Base-by-base conservation (phyloP, 768 basidiomycete genomes). In the Suillus bovinus region DNA sequence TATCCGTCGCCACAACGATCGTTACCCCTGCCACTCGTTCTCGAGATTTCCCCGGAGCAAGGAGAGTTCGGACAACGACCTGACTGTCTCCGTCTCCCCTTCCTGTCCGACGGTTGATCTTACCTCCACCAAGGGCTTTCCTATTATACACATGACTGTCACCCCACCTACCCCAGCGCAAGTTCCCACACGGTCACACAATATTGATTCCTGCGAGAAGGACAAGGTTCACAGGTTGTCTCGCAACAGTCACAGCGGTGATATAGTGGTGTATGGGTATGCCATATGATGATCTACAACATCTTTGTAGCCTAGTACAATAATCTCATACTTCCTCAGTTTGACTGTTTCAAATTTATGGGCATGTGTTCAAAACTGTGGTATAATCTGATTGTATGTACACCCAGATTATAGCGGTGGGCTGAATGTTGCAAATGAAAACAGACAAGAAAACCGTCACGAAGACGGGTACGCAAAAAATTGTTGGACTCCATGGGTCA, bases 391-490 rank as follows among this genome's bases (percentile, higher is more conserved):
- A 11, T 50, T 9, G 3, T 14, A 46, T 14, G n/a, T n/a, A n/a
- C n/a, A 46, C 44, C 13, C 44, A 46, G 22, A 46, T 11, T 13
- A 47, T 24, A 7, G 22, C 7, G 7, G 14, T 52, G 11, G 5
- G 11, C 17, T 9, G 56, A 58, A 53, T n/a, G 1, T 7, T 4
- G 33, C 11, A 33, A 11, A 27, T 50, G 17, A 17, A 36, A 55
- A 24, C 24, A 20, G 7, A 24, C 27, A 22, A 10, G 38, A 39
- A 20, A 31, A 60, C 36, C 71, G 69, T 72, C 72, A 5, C 64
- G 27, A 74, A 33, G 74, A 74, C 74, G 68, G 64, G 17, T 24
- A 11, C 11, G 59, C 65, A 24, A 76, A 74, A 74, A 74, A 76
- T 76, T 74, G 2, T 54, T 63, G 71, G 63, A 65, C 62, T 54